Base-by-base conservation (phyloP, 768 basidiomycete species). In the Lentinula edodes region DNA sequence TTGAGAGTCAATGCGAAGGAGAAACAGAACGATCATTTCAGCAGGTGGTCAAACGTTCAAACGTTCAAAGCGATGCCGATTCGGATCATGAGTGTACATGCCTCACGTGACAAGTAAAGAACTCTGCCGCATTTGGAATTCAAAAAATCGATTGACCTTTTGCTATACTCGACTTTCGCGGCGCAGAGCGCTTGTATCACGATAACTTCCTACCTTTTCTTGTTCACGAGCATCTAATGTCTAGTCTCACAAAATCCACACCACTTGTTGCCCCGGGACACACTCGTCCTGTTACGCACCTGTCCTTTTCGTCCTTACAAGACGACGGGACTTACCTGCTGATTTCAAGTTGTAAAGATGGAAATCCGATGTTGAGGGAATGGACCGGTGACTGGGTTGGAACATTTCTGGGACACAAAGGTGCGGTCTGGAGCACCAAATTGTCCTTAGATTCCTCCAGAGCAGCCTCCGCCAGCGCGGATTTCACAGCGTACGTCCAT, bases 351-450 rank as follows among this genome's bases (percentile, higher is more conserved):
- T 98, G 97, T 80, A 99, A 98, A 76, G 97, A 98, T 81, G 97
- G 97, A 38, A 98, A 94, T 68, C 95, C 94, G 50, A 95, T 96
- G 93, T 78, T 97, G 66, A 86, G 94, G 70, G 90, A 94, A 70
- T 96, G 95, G 95, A 91, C 93, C 60, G 96, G 96, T 38, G 97
- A 99, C 74, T 99, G 97, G 97, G 91, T 97, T 71, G 97, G 97
- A 41, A 92, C 90, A 16, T 93, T 91, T 72, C 80, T 92, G 45
- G 90, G 90, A 23, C 90, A 91, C 76, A 91, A 93, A 73, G 97
- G 96, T 67, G 96, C 96, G 7, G 96, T 99, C 3, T 99, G 96
- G 96, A 88, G 91, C 66, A 91, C 91, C 54, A 96, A 97, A 75
- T 84, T 99, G 63, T 93, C 90, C 32, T 76, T 81, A 20, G 95